Evolutionary conservation across 495 filamentous ascomycete genomes (phyloP), one percentile per base, ranked within the genome.

Genomic region (Chaetomium tenue): DNA sequence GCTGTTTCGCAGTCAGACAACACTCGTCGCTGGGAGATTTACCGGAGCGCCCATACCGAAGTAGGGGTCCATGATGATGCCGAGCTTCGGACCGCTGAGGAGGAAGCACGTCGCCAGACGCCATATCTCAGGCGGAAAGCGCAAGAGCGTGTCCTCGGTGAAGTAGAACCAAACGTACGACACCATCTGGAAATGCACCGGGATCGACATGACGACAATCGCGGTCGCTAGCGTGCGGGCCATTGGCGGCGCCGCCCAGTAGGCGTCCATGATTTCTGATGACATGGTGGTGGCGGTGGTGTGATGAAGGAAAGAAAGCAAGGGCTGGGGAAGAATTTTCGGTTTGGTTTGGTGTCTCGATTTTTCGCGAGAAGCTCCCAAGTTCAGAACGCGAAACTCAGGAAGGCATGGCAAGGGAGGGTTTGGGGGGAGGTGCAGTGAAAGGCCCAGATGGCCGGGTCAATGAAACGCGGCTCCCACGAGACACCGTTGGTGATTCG

Each of bases 11-110:
- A 40, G 63, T 64, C 64, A 62, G 54, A 57, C 62, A 56, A 53
- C 44, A 46, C 37, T 63, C 48, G 58, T 63, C 47, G 63, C 39
- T 33, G 25, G 28, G 42, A 55, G 56, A 22, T 12, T 22, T 50
- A 3, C 8, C 23, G 39, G 44, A 46, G 44, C 33, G 52, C 53
- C 47, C 86, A 72, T 84, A 92, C 89, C 73, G 71, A 92, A 90
- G 77, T 91, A 94, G 28, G 93, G 87, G 76, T 97, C 91, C 71
- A 95, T 80, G 42, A 96, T 63, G 54, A 96, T 88, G 52, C 73
- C 75, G 58, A 93, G 69, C 39, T 83, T 63, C 18, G 81, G 77
- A 37, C 85, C 81, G 15, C 88, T 92, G 61, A 96, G 73, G 44
- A 93, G 75, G 77, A 95, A 96, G 47, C 83, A 78, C 13, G 90